These are phyloP conservation scores for Candolleomyces eurysporus DNA, from an alignment of 768 basidiomycete genomes.

Conservation along the genomic window DNA sequence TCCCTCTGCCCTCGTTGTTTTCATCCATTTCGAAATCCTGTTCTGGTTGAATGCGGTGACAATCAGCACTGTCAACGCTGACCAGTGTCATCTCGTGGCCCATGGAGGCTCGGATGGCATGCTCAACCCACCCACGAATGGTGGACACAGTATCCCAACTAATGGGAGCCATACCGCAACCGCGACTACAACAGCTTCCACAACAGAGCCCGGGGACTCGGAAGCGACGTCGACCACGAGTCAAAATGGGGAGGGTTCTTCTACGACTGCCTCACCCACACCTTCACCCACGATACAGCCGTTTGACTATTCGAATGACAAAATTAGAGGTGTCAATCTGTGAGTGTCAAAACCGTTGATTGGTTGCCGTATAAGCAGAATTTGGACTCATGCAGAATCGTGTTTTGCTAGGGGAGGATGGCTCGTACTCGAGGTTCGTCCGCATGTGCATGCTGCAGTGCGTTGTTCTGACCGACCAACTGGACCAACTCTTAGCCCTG, in stretches of 20 bases:
- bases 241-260: not conserved
- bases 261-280: too few relatives aligned
- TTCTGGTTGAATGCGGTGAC: not conserved
- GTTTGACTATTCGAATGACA: constrained; percentile 10
- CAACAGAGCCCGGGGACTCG: not conserved
- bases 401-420: constrained; percentile 48
- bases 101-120: not conserved
- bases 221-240: not conserved
- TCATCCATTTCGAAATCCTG: not conserved
- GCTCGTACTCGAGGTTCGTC: constrained; percentile 57
- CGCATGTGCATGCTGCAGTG: not conserved
- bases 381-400: too few relatives aligned
- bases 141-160: not conserved
- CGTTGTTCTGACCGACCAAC: not conserved
- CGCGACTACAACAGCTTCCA: not conserved
- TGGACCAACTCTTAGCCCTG: constrained; percentile 48
- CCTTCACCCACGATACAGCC: not conserved
- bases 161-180: not conserved
- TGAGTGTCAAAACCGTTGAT: constrained; percentile 27
- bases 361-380: too few relatives aligned
- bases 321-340: constrained; percentile 61
- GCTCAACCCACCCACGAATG: constrained; percentile 1
- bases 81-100: not conserved
- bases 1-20: not conserved
- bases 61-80: not conserved